Percentiles rank a stretch among this genome's conserved stretches.
Evolutionary conservation across 106 monocot genomes (phyloP).

Genomic region (Dioscorea dumetorum): DNA sequence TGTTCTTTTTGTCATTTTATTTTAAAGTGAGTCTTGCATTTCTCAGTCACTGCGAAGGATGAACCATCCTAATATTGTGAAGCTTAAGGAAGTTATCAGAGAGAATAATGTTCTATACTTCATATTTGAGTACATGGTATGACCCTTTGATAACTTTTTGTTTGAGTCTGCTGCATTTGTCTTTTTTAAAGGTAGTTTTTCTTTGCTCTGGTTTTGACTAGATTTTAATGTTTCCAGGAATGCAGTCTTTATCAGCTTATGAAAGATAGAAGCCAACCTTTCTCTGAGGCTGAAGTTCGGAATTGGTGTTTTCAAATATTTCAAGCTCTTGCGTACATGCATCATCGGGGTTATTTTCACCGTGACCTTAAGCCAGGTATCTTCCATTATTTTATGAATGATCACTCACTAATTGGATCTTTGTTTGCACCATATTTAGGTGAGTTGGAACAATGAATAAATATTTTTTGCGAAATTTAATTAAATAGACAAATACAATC

Average conservation of each 20-base stretch:
- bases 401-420: too few species aligned
- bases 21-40: not conserved
- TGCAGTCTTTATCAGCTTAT: conserved; percentile 92
- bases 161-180: not conserved
- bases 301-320: conserved; percentile 99
- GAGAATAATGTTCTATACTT: conserved; percentile 88
- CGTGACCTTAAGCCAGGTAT: conserved; percentile 97
- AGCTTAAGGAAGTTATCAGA: conserved; percentile 95
- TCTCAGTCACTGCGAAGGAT: conserved; percentile 74
- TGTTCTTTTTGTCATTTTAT: not conserved
- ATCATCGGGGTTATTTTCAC: conserved; percentile 90
- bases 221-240: conserved; percentile 37
- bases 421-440: too few species aligned
- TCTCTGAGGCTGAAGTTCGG: conserved; percentile 67
- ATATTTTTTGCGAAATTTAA: too few species aligned
- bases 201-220: not conserved
- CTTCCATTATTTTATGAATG: too few species aligned
- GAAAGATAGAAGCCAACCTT: conserved; percentile 65
- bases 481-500: too few species aligned
- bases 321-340: conserved; percentile 92
- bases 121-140: conserved; percentile 97
- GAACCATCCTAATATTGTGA: conserved; percentile 99
- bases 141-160: not conserved
- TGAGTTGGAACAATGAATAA: too few species aligned
- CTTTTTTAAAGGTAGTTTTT: not conserved